phyloP scores from a whole-genome alignment of 78 protist genomes.

The Tieghemostelium lacteum region DNA sequence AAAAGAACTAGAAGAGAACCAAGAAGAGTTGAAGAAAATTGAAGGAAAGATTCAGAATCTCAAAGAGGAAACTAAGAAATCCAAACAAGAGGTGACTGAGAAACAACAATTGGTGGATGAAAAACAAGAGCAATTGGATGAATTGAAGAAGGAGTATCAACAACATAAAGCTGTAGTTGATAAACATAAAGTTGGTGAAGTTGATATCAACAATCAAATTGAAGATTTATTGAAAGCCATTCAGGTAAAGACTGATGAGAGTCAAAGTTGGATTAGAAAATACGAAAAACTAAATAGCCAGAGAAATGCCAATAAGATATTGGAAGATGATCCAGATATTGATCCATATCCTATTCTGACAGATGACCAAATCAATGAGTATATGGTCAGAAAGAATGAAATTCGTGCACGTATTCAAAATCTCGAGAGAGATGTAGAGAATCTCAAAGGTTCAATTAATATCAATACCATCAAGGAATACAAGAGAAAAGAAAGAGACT shows the following conservation, averaged over 20 bases:
- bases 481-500: slow-evolving; percentile 81
- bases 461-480: slow-evolving; percentile 89
- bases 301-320: slow-evolving; percentile 5
- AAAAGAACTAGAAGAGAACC: neutral
- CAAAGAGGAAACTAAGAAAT: slow-evolving; percentile 19
- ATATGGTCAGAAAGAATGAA: neutral
- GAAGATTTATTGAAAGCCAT: slow-evolving; percentile 1
- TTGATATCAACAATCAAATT: neutral
- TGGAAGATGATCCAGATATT: slow-evolving; percentile 6
- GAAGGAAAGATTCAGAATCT: neutral
- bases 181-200: slow-evolving; percentile 5
- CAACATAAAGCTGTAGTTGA: slow-evolving; percentile 9
- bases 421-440: neutral
- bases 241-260: neutral
- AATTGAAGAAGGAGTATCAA: slow-evolving; percentile 7
- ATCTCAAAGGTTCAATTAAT: slow-evolving; percentile 44
- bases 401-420: neutral
- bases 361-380: slow-evolving; percentile 20
- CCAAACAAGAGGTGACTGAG: slow-evolving; percentile 2
- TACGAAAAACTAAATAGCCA: slow-evolving; percentile 18
- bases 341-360: slow-evolving; percentile 5
- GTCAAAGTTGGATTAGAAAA: neutral
- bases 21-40: slow-evolving; percentile 7
- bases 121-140: slow-evolving; percentile 12
- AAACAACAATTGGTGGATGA: slow-evolving; percentile 43